Conservation (phyloP, 441 rosid genomes). For the Corymbia citriodora region DNA sequence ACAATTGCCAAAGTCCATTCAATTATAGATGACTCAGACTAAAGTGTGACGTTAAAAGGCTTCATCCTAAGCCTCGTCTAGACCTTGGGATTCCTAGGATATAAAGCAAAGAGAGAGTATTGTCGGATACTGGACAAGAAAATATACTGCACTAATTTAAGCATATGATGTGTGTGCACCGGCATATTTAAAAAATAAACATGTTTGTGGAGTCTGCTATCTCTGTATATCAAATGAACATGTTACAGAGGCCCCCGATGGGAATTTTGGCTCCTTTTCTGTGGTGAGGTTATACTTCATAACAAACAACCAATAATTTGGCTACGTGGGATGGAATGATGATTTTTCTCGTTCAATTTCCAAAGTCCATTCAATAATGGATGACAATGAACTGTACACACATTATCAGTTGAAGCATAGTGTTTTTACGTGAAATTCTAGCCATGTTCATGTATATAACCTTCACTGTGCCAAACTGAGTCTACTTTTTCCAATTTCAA, state of each 20-base stretch:
- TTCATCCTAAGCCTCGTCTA: background rate
- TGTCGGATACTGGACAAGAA: background rate
- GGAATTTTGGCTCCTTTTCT: background rate
- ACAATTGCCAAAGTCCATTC: background rate
- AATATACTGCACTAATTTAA: too few species aligned
- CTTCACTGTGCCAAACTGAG: background rate
- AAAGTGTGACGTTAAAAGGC: background rate
- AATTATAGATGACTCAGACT: background rate
- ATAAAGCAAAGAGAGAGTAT: background rate
- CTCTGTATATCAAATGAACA: background rate
- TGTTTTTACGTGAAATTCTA: background rate
- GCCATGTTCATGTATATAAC: background rate
- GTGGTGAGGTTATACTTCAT: background rate
- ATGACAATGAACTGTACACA: background rate
- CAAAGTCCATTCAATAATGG: background rate
- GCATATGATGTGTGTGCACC: accelerated
- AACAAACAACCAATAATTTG: background rate
- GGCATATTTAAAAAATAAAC: too few species aligned
- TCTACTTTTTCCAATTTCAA: background rate
- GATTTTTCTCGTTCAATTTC: background rate
- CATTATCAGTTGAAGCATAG: background rate
- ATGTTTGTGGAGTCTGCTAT: accelerated
- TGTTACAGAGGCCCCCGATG: accelerated
- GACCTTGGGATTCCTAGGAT: background rate
- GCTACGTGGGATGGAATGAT: background rate